Conservation (phyloP, 1,284 basidiomycete species). For the Heterobasidion annosum region DNA sequence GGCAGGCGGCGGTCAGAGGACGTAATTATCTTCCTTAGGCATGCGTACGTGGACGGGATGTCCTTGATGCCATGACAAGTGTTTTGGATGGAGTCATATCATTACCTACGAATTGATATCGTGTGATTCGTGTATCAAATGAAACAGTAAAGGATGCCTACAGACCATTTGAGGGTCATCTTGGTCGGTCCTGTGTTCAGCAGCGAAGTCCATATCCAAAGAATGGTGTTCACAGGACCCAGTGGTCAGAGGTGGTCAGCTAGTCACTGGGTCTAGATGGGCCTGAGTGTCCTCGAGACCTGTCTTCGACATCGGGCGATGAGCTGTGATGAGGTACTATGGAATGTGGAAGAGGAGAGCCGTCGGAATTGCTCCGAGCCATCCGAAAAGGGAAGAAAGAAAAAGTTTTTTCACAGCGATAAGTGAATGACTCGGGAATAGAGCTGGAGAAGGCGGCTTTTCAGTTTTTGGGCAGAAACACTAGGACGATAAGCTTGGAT, state of each 20-base stretch:
- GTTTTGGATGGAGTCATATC: neutral
- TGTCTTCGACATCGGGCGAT: too few species aligned
- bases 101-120: neutral
- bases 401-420: conserved; percentile 13
- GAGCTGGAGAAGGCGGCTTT: neutral
- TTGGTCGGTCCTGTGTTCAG: too few species aligned
- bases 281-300: too few species aligned
- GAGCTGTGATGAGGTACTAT: neutral
- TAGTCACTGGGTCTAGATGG: too few species aligned
- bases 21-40: conserved; percentile 44
- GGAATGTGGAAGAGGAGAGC: neutral
- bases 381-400: conserved; percentile 6
- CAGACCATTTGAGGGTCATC: too few species aligned
- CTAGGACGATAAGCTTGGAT: conserved; percentile 21
- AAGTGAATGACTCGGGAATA: conserved; percentile 17
- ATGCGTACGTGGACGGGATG: conserved; percentile 43
- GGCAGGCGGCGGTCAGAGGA: conserved; percentile 34
- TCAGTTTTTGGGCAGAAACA: conserved; percentile 7
- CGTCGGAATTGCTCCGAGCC: conserved; percentile 4
- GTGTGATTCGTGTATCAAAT: too few species aligned
- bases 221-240: too few species aligned
- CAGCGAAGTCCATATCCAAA: too few species aligned
- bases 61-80: conserved; percentile 38
- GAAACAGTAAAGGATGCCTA: too few species aligned
- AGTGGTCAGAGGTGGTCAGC: too few species aligned